A percentile compares a stretch with the other conserved stretches of the same genome.
These are phyloP conservation scores for Rhodosporidiobolus sp. DNA, from an alignment of 768 basidiomycete species.

Conservation along the genomic window DNA sequence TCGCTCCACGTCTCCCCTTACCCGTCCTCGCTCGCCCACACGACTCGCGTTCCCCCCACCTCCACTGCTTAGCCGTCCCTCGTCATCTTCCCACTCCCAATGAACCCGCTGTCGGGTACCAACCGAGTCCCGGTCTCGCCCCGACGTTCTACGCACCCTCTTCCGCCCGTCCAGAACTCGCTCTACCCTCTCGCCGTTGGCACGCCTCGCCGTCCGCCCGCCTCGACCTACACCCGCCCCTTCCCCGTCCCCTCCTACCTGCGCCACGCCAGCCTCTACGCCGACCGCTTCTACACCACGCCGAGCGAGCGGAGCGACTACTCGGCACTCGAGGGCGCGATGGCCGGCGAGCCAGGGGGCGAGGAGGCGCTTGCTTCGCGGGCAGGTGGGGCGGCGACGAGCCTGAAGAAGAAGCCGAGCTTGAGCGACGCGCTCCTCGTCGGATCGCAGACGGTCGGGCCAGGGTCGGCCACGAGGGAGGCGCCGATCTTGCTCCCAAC, in stretches of 20 bases:
- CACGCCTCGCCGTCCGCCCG: no score
- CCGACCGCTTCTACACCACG: slow-evolving; percentile 26
- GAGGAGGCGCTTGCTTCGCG: neutral
- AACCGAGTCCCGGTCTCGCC: no score
- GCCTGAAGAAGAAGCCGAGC: neutral
- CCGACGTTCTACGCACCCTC: no score
- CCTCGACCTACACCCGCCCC: neutral
- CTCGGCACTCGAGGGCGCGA: neutral
- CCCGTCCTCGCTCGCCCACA: no score
- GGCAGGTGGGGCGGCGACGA: neutral
- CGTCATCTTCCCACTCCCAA: no score
- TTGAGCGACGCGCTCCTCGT: neutral
- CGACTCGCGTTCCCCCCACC: no score
- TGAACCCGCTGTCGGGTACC: no score
- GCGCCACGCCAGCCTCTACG: slow-evolving; percentile 28
- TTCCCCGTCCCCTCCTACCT: slow-evolving; percentile 42
- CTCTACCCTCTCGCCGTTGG: neutral
- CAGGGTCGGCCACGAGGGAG: neutral
- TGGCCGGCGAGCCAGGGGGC: neutral
- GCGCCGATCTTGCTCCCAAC: slow-evolving; percentile 23
- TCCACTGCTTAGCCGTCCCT: no score
- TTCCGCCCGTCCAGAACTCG: no score
- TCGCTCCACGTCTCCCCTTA: no score
- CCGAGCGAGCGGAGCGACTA: slow-evolving; percentile 1
- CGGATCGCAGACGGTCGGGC: neutral